phyloP scores from a whole-genome alignment of 2,329 filamentous ascomycete genomes.

The Aspergillus sp. region DNA sequence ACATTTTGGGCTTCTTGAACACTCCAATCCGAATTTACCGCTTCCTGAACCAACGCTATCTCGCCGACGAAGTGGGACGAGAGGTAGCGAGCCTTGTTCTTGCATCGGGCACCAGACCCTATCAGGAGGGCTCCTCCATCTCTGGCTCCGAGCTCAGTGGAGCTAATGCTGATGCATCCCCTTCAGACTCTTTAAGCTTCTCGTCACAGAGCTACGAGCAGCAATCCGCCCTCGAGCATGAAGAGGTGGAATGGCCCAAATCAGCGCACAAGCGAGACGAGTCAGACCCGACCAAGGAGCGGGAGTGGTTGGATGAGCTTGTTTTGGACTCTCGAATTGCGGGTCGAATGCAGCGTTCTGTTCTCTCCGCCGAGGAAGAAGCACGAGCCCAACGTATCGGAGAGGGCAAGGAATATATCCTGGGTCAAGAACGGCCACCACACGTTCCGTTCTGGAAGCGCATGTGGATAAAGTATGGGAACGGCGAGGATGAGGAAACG shows the following conservation, averaged over 20 bases:
- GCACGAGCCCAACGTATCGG: conserved; percentile 53
- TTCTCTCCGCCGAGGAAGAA: conserved; percentile 61
- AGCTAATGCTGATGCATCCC: conserved; percentile 29
- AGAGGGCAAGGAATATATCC: conserved; percentile 58
- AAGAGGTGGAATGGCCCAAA: conserved; percentile 80
- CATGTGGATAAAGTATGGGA: conserved; percentile 33
- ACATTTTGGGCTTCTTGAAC: conserved; percentile 85
- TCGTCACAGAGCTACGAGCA: conserved; percentile 48
- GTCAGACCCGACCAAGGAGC: conserved; percentile 49
- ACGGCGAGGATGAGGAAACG: conserved; percentile 32
- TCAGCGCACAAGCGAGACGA: conserved; percentile 52
- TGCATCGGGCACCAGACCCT: conserved; percentile 33
- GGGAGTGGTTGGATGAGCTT: conserved; percentile 66
- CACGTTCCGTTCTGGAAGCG: conserved; percentile 29
- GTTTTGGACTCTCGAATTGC: conserved; percentile 68
- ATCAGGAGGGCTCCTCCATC: conserved; percentile 19
- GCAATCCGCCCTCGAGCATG: conserved; percentile 53
- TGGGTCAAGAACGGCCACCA: conserved; percentile 47
- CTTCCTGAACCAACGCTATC: conserved; percentile 68
- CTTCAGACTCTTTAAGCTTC: conserved; percentile 21
- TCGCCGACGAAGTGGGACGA: conserved; percentile 82
- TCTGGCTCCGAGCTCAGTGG: conserved; percentile 13
- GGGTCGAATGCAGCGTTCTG: conserved; percentile 70
- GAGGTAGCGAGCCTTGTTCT: conserved; percentile 81
- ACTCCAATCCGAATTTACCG: conserved; percentile 78